A percentile compares a stretch with the other conserved stretches of the same genome.
Evolutionary conservation across 106 monocot species (phyloP).

Genomic region (Dendrobium nobile): DNA sequence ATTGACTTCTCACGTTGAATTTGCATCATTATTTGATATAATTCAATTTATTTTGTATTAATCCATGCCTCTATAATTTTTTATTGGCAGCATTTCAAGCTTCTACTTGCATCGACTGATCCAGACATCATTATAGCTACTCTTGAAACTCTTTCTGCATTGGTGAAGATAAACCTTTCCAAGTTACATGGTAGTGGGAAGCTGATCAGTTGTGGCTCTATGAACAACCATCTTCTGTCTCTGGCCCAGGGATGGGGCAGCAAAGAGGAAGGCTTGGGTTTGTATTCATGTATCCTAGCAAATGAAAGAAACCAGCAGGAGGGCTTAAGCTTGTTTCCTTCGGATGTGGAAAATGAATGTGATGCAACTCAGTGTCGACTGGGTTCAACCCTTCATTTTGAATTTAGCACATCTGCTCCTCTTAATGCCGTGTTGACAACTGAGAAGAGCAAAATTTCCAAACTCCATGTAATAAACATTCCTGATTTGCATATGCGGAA

Average conservation of each 20-base stretch:
- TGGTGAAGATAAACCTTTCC: slow-evolving; percentile 95
- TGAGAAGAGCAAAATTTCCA: slow-evolving; percentile 28
- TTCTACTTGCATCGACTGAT: slow-evolving; percentile 92
- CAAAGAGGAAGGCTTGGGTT: slow-evolving; percentile 98
- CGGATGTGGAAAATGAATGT: slow-evolving; percentile 51
- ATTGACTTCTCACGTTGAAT: background rate
- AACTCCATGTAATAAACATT: slow-evolving; percentile 62
- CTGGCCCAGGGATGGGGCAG: slow-evolving; percentile 98
- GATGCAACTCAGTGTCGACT: slow-evolving; percentile 55
- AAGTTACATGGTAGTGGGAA: slow-evolving; percentile 95
- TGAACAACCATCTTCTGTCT: slow-evolving; percentile 81
- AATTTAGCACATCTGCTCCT: slow-evolving; percentile 45
- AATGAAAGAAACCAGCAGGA: slow-evolving; percentile 76
- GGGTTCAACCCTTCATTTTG: slow-evolving; percentile 96
- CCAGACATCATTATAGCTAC: slow-evolving; percentile 88
- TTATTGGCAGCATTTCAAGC: slow-evolving; percentile 72
- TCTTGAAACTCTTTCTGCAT: slow-evolving; percentile 75
- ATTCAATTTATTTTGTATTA: background rate
- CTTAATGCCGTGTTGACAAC: slow-evolving; percentile 17
- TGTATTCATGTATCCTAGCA: slow-evolving; percentile 81
- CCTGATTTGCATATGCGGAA: slow-evolving; percentile 82
- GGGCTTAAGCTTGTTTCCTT: slow-evolving; percentile 71
- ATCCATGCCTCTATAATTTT: background rate
- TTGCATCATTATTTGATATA: background rate
- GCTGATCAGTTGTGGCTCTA: slow-evolving; percentile 64